These are phyloP conservation scores for Auriculariales sp. DNA, from an alignment of 768 basidiomycete species.

Conservation along the genomic window DNA sequence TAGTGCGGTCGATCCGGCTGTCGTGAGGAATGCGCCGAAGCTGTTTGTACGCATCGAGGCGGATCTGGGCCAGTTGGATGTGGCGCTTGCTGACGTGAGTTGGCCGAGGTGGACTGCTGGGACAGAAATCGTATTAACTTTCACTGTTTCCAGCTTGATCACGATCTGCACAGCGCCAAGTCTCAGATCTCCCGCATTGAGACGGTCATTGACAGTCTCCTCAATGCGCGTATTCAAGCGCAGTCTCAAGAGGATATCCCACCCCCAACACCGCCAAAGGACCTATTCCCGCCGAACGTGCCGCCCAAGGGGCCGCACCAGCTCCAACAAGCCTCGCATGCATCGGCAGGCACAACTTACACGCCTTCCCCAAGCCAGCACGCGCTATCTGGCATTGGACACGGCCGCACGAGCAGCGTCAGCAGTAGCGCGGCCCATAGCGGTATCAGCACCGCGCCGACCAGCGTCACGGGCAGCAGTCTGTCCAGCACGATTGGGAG, in stretches of 20 bases:
- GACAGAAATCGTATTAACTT: background rate
- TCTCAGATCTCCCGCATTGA: background rate
- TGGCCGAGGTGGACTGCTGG: rapidly evolving
- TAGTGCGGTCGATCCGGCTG: background rate
- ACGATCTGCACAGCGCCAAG: background rate
- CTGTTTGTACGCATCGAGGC: background rate
- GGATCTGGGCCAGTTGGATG: background rate
- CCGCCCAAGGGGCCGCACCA: background rate
- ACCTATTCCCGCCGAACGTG: background rate
- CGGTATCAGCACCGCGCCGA: background rate
- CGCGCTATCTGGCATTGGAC: background rate
- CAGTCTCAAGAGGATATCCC: background rate
- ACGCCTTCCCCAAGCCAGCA: background rate
- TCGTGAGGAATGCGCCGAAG: background rate
- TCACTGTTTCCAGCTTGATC: background rate
- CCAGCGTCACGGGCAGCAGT: background rate
- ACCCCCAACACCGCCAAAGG: background rate
- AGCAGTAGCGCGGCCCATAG: background rate
- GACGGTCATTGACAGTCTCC: background rate
- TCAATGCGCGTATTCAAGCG: background rate
- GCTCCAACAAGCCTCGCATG: background rate
- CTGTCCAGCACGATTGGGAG: background rate
- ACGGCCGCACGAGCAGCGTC: background rate
- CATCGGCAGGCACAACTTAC: background rate
- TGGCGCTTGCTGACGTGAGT: background rate